Base-by-base conservation (phyloP, 139 green algal species). In the Choricystis sp. region DNA sequence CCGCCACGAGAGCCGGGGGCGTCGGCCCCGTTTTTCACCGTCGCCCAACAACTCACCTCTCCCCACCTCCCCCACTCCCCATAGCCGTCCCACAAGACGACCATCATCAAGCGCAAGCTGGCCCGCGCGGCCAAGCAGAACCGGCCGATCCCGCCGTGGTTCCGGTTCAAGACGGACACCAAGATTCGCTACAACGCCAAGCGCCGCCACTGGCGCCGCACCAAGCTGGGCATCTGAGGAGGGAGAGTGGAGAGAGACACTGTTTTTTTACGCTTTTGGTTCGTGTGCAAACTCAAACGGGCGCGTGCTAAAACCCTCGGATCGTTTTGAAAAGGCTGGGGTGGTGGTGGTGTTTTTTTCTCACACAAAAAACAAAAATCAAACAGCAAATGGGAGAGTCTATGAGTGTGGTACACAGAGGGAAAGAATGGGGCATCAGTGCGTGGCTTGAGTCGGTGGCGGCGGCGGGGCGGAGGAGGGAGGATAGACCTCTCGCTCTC, bases 51-150 rank as follows among this genome's bases (percentile, higher is more conserved):
- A 21, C 40, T 52, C 40, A 52, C 40, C 9, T 16, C n/a, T 16
- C 40, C 16, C 40, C 40, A 52, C 40, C 16, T 52, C 40, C 40
- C 40, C 40, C 40, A 21, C 40, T 52, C 40, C 40, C 20, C 75
- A 74, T 75, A 83, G 88, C 88, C 88, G 73, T 94, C 86, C 52
- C 86, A 95, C 29, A 95, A 95, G 77, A 86, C 79, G 19, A 90
- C 94, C 80, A 70, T 74, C 60, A 91, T 89, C 71, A 96, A 96
- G 85, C 71, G 69, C 66, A 85, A 87, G 70, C 77, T 97, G 68
- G 90, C 84, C 70, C 95, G 95, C 78, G 97, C 97, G 88, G 80
- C 85, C 67, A 94, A 89, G 84, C 90, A 96, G 80, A 97, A 97
- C 89, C 71, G 90, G 31, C 90, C 90, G 60, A 94, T 97, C 62